Evolutionary conservation across 1,284 basidiomycete genomes (phyloP), one percentile per base, ranked within the genome.

Genomic region (Ustanciosporium gigantosporum): DNA sequence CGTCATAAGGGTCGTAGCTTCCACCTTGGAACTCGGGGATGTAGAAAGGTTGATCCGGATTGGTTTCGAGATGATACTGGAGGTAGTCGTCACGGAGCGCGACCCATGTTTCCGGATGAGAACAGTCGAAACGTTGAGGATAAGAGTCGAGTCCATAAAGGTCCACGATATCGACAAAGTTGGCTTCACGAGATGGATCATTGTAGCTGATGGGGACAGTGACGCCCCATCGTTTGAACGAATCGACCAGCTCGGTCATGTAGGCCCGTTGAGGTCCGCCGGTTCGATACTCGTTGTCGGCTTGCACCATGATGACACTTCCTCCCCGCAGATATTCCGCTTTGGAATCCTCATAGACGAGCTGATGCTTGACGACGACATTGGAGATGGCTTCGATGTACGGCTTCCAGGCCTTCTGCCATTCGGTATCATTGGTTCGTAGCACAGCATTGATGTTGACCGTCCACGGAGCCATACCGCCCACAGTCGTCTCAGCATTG

Each of bases 381-480:
- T 82, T 69, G 49, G 87, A 85, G 50, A 90, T 83, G 0, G 81
- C 85, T 39, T 82, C 79, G 31, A 87, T 83, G 68, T 90, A 91
- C 9, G 82, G 83, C 59, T 83, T 81, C 87, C 88, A 91, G 0
- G 87, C 83, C 5, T 80, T 82, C 49, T 78, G 81, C 81, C 84
- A 90, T 57, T 87, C 87, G 0, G 84, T 82, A 5, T 82, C 84
- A 59, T 87, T 87, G 8, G 75, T 88, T 7, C 89, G 82, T 17
- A 90, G 80, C 32, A 80, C 80, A 2, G 86, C 86, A 4, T 84
- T 82, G 14, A 88, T 83, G 66, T 86, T 82, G 11, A 84, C 82
- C 14, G 84, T 81, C 89, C 88, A 90, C 53, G 88, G 87, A 0
- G 88, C 83, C 52, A 89, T 84, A 2, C 88, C 88, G 17, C 88